A percentile compares a stretch with the other conserved stretches of the same genome.
These are phyloP conservation scores for Phaeoacremonium minimum DNA, from an alignment of 2,329 filamentous ascomycete species.

Conservation along the genomic window DNA sequence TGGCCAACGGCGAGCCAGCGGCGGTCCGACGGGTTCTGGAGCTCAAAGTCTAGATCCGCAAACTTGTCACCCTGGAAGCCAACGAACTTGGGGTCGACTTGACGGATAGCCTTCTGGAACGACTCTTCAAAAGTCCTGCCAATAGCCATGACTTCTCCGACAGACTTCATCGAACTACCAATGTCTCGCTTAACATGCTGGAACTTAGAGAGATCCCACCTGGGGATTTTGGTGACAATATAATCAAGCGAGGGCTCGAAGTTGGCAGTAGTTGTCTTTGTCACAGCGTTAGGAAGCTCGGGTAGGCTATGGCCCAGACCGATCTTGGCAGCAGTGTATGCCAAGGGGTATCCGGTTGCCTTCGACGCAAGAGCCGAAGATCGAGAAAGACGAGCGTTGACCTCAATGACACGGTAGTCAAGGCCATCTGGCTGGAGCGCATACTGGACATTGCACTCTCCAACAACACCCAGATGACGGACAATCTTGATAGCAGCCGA, in stretches of 20 bases:
- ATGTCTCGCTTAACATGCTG: conserved; percentile 98
- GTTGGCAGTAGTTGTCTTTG: conserved; percentile 97
- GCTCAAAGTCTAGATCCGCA: conserved; percentile 83
- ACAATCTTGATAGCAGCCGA: conserved; percentile 97
- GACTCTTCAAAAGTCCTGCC: conserved; percentile 98
- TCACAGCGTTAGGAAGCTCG: conserved; percentile 95
- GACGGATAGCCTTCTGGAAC: conserved; percentile 97
- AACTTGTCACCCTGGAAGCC: conserved; percentile 97
- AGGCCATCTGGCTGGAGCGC: conserved; percentile 90
- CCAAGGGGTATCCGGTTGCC: conserved; percentile 92
- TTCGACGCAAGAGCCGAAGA: conserved; percentile 96
- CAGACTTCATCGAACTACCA: conserved; percentile 97
- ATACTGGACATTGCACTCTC: conserved; percentile 99
- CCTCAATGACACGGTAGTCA: conserved; percentile 99
- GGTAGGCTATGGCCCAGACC: conserved; percentile 92
- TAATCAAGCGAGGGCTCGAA: conserved; percentile 98
- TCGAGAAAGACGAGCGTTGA: conserved; percentile 92
- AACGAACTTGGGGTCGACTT: conserved; percentile 87
- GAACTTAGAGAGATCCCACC: conserved; percentile 98
- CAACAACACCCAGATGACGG: conserved; percentile 91
- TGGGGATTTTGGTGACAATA: conserved; percentile 96
- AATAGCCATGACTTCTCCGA: conserved; percentile 99
- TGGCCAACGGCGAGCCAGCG: conserved; percentile 97
- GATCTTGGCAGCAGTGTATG: conserved; percentile 97
- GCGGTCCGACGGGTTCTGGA: conserved; percentile 91